phyloP scores from a whole-genome alignment of 441 rosid genomes.

The Theobroma grandiflorum region DNA sequence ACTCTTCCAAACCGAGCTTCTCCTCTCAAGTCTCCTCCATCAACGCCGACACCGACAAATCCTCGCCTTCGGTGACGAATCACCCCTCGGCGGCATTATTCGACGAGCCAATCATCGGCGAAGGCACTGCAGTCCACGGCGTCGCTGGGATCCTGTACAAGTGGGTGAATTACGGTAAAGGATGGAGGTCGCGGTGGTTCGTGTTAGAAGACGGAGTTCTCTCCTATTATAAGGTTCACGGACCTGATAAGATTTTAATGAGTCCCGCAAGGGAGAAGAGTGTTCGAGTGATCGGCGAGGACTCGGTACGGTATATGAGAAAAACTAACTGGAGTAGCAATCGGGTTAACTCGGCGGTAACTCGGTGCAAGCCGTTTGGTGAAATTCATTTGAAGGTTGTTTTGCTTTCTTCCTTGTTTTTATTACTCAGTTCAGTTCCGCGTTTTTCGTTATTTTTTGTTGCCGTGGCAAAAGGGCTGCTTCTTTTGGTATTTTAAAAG shows the following conservation, averaged over 20 bases:
- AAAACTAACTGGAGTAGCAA: conserved; percentile 67
- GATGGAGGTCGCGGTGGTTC: conserved; percentile 94
- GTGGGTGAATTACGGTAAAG: conserved; percentile 97
- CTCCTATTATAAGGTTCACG: conserved; percentile 89
- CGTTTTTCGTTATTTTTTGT: background rate
- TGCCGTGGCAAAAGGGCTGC: conserved; percentile 16
- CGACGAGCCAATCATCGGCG: conserved; percentile 42
- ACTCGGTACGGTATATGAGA: conserved; percentile 73
- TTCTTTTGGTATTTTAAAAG: conserved; percentile 20
- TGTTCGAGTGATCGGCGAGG: conserved; percentile 80
- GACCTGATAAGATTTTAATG: conserved; percentile 83
- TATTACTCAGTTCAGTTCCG: conserved; percentile 7
- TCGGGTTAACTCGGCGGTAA: conserved; percentile 42
- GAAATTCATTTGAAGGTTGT: conserved; percentile 90
- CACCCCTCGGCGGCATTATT: conserved; percentile 16
- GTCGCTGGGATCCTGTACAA: conserved; percentile 89
- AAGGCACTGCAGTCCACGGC: conserved; percentile 49
- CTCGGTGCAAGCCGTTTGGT: conserved; percentile 83
- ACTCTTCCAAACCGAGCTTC: conserved; percentile 56
- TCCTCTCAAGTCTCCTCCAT: conserved; percentile 72
- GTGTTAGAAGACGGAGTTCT: conserved; percentile 86
- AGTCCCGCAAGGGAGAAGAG: conserved; percentile 67
- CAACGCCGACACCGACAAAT: conserved; percentile 57
- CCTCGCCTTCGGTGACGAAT: conserved; percentile 33
- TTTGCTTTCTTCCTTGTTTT: background rate